These are phyloP conservation scores for Daldinia decipiens DNA, from an alignment of 495 filamentous ascomycete species.

Conservation along the genomic window DNA sequence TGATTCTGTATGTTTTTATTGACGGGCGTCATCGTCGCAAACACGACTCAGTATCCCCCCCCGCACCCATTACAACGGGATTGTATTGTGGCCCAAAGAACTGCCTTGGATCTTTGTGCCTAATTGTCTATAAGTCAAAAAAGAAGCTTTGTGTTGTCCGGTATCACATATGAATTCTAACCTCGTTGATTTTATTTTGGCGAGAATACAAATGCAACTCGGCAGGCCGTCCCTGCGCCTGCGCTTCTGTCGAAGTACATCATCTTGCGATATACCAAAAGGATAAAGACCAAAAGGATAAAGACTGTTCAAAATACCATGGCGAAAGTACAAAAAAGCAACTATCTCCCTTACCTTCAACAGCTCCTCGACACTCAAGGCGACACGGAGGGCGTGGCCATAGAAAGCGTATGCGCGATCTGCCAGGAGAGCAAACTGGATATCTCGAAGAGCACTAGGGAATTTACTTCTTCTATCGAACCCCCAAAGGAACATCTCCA, in stretches of 20 bases:
- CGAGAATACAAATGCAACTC: slow-evolving; percentile 37
- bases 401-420: slow-evolving; percentile 35
- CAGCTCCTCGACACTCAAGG: slow-evolving; percentile 35
- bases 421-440: slow-evolving; percentile 37
- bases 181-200: slow-evolving; percentile 5
- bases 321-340: slow-evolving; percentile 36
- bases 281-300: slow-evolving; percentile 21
- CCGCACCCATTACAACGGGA: slow-evolving; percentile 18
- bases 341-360: slow-evolving; percentile 43
- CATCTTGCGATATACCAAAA: slow-evolving; percentile 9
- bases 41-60: slow-evolving; percentile 20
- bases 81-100: slow-evolving; percentile 28
- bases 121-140: slow-evolving; percentile 5
- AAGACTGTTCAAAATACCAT: slow-evolving; percentile 16
- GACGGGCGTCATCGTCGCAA: slow-evolving; percentile 11
- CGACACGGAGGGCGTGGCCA: slow-evolving; percentile 19
- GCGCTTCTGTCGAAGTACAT: slow-evolving; percentile 6
- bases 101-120: slow-evolving; percentile 32
- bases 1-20: slow-evolving; percentile 24
- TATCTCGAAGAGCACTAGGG: slow-evolving; percentile 34
- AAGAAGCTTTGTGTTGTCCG: slow-evolving; percentile 18
- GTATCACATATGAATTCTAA: background rate
- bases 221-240: background rate
- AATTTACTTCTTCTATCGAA: slow-evolving; percentile 9
- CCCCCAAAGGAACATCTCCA: slow-evolving; percentile 1